Conservation (phyloP, 805 yeast genomes). For the Metahyphopichia silvanorum region DNA sequence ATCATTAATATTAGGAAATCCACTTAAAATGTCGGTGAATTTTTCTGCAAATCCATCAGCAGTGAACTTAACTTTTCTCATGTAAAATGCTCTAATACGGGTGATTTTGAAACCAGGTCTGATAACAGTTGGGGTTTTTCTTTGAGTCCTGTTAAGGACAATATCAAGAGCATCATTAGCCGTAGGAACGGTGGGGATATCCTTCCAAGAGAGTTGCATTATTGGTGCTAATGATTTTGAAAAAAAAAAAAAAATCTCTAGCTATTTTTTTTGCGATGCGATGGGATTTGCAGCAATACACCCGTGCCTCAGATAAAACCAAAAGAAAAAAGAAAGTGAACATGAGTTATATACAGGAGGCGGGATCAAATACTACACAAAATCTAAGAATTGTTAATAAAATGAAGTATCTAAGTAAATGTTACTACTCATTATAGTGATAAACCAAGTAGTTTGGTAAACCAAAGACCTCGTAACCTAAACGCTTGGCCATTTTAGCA, state of each 20-base stretch:
- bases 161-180: constrained; percentile 93
- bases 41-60: constrained; percentile 96
- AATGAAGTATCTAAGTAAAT: too few species aligned
- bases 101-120: constrained; percentile 95
- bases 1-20: constrained; percentile 96
- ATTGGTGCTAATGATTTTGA: not conserved
- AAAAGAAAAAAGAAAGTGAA: not conserved
- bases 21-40: constrained; percentile 76
- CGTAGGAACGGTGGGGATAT: constrained; percentile 91
- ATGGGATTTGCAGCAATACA: constrained; percentile 2
- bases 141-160: constrained; percentile 94
- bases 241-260: constrained; percentile 1
- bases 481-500: constrained; percentile 95
- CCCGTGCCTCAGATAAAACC: not conserved
- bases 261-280: constrained; percentile 1
- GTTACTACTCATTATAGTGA: constrained; percentile 86
- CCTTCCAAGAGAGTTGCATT: constrained; percentile 99
- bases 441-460: constrained; percentile 91
- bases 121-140: constrained; percentile 98
- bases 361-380: too few species aligned
- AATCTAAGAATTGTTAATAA: too few species aligned
- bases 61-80: constrained; percentile 96
- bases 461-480: constrained; percentile 89
- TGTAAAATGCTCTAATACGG: constrained; percentile 94
- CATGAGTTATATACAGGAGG: too few species aligned